A percentile compares a stretch with the other conserved stretches of the same genome.
phyloP scores from a whole-genome alignment of 306 rosid genomes.

The Potentilla sterilis region DNA sequence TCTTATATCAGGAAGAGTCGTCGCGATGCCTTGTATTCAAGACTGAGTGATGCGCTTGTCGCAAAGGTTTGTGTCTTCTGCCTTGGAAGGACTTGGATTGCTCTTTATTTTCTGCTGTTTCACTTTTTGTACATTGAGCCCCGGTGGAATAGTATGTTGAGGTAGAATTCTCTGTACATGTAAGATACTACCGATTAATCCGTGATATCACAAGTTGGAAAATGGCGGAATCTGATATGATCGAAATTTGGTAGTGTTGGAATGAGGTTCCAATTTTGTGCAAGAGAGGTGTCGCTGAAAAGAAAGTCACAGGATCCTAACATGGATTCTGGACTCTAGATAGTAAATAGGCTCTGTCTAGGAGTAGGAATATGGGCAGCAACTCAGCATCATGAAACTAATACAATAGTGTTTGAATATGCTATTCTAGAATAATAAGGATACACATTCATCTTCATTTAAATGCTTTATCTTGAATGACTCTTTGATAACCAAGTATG shows the following conservation, averaged over 20 bases:
- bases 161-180: background rate
- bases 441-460: background rate
- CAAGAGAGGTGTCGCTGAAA: background rate
- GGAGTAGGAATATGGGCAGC: background rate
- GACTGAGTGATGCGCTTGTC: conserved; percentile 70
- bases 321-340: background rate
- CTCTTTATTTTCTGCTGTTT: background rate
- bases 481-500: background rate
- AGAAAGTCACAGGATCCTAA: conserved; percentile 4
- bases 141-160: background rate
- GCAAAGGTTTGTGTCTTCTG: conserved; percentile 59
- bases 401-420: background rate
- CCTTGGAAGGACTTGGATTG: background rate
- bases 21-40: conserved; percentile 67
- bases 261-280: background rate
- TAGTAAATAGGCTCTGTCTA: background rate
- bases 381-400: background rate
- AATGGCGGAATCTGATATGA: conserved; percentile 11
- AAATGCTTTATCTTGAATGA: background rate
- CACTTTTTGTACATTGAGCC: background rate
- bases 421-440: background rate
- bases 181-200: background rate
- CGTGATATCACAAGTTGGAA: background rate
- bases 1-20: conserved; percentile 34
- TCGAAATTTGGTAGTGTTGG: background rate